Conservation (phyloP, 164 flowering plant genomes). For the Nymphaea colorata region DNA sequence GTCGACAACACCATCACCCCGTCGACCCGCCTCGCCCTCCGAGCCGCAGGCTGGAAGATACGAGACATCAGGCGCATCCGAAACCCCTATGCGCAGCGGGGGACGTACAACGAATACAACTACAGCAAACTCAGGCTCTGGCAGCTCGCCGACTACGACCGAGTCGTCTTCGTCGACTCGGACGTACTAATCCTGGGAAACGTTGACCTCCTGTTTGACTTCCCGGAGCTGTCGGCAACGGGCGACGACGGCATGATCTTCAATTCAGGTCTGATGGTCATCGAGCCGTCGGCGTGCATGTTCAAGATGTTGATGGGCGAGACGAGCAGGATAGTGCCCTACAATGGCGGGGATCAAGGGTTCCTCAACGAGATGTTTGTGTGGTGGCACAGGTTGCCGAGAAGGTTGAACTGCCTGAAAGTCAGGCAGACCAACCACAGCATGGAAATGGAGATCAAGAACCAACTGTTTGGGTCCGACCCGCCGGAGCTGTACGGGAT, state of each 20-base stretch:
- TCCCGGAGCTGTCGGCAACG: conserved; percentile 53
- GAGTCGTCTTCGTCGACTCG: conserved; percentile 67
- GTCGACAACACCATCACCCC: conserved; percentile 29
- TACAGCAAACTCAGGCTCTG: conserved; percentile 82
- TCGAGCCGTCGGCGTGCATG: conserved; percentile 61
- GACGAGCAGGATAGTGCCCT: conserved; percentile 21
- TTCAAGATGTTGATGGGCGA: conserved; percentile 40
- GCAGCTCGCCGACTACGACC: conserved; percentile 60
- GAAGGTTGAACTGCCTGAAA: conserved; percentile 35
- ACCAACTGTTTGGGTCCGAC: conserved; percentile 9
- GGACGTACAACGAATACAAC: conserved; percentile 79
- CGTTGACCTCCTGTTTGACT: conserved; percentile 44
- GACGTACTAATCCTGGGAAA: conserved; percentile 49
- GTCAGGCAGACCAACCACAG: neutral
- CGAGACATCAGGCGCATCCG: conserved; percentile 41
- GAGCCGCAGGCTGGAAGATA: conserved; percentile 69
- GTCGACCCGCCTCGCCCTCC: conserved; percentile 30
- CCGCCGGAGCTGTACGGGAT: conserved; percentile 17
- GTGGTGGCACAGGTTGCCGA: conserved; percentile 81
- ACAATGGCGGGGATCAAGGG: conserved; percentile 87
- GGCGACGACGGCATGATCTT: conserved; percentile 28
- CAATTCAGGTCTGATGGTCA: conserved; percentile 73
- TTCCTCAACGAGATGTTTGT: conserved; percentile 67
- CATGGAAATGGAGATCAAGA: neutral
- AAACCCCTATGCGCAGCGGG: conserved; percentile 36